Conservation (phyloP, 257 asterid species). For the Agastache rugosa region DNA sequence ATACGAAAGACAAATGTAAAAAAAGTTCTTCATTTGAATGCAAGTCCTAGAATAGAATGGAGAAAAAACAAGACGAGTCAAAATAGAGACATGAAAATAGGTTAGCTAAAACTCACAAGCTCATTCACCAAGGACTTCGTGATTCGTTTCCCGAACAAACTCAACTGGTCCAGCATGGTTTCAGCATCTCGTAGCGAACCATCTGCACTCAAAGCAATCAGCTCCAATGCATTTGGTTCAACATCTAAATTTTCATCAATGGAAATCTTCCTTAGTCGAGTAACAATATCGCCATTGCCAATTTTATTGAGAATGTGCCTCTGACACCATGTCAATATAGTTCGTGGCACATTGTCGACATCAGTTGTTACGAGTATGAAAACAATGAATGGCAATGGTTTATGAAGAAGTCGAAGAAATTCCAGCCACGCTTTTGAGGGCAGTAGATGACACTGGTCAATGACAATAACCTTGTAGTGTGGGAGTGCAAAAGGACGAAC, state of each 20-base stretch:
- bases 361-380: constrained; percentile 84
- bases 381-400: constrained; percentile 64
- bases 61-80: background rate
- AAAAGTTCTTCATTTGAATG: background rate
- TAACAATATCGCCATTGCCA: constrained; percentile 67
- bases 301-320: constrained; percentile 79
- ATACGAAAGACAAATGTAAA: background rate
- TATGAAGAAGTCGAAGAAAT: constrained; percentile 78
- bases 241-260: constrained; percentile 70
- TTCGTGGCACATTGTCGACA: constrained; percentile 73
- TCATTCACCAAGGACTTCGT: constrained; percentile 89
- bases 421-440: constrained; percentile 85
- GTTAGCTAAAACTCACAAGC: constrained; percentile 64
- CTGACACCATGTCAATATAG: constrained; percentile 86
- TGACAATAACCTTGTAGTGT: constrained; percentile 64
- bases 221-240: constrained; percentile 81
- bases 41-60: background rate
- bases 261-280: constrained; percentile 72
- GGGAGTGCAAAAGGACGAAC: constrained; percentile 48
- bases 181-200: constrained; percentile 96
- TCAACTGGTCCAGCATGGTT: constrained; percentile 90
- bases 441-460: constrained; percentile 87
- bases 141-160: constrained; percentile 84
- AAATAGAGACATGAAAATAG: background rate
- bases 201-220: constrained; percentile 86